These are phyloP conservation scores for Thermoascus crustaceus DNA, from an alignment of 2,329 filamentous ascomycete genomes.

Conservation along the genomic window DNA sequence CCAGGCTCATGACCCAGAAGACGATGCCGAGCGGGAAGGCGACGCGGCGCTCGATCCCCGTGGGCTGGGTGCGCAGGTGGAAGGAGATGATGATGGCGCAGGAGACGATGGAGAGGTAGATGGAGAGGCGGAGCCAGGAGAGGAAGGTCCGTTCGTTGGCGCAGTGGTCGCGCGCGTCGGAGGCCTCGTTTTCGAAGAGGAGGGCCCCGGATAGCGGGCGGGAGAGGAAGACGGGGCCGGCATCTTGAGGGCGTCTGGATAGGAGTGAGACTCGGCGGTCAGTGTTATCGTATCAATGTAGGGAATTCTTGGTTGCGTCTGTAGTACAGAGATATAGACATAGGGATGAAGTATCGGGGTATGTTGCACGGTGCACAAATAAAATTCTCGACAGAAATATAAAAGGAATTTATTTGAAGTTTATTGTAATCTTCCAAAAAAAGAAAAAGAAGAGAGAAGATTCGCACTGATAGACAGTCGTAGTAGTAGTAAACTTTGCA, in stretches of 20 bases:
- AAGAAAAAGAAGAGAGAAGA: no score
- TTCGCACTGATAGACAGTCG: no score
- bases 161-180: slow-evolving; percentile 59
- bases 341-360: no score
- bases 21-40: slow-evolving; percentile 75
- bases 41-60: slow-evolving; percentile 62
- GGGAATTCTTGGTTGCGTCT: no score
- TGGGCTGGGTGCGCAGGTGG: slow-evolving; percentile 70
- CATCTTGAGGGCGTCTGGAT: slow-evolving; percentile 21
- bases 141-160: slow-evolving; percentile 69
- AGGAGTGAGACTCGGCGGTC: background rate
- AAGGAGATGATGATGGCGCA: slow-evolving; percentile 90
- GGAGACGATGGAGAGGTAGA: slow-evolving; percentile 85
- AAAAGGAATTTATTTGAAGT: no score
- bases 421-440: no score
- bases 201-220: slow-evolving; percentile 50
- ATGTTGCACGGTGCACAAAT: no score
- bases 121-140: slow-evolving; percentile 77
- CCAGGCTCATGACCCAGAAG: slow-evolving; percentile 75
- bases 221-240: slow-evolving; percentile 42
- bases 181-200: slow-evolving; percentile 59
- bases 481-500: no score
- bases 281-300: background rate
- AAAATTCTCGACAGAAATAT: no score
- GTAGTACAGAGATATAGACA: no score